Conservation (phyloP, 768 basidiomycete species). For the Boletus coccyginus region DNA sequence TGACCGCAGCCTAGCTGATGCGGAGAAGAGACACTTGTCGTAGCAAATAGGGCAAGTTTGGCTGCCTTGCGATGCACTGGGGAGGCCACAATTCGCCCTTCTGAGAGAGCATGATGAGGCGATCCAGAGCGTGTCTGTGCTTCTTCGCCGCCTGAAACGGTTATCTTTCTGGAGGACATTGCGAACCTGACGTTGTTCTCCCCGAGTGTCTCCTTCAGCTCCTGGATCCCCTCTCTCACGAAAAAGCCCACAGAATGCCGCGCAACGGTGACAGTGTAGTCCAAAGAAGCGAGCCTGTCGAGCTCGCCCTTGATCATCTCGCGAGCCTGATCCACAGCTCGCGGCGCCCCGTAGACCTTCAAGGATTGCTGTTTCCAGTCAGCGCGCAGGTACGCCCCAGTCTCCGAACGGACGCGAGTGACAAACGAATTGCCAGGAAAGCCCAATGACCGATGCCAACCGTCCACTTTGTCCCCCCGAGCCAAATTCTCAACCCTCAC, state of each 20-base stretch:
- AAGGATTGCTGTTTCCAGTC: constrained; percentile 47
- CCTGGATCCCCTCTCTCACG: too few relatives aligned
- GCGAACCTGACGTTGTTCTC: too few relatives aligned
- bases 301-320: constrained; percentile 47
- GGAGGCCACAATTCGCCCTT: constrained; percentile 12
- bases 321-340: constrained; percentile 39
- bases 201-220: too few relatives aligned
- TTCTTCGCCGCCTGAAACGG: constrained; percentile 55
- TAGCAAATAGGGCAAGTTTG: constrained; percentile 55
- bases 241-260: too few relatives aligned
- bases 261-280: constrained; percentile 40
- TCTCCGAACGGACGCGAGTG: constrained; percentile 30
- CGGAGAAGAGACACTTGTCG: constrained; percentile 39
- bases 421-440: constrained; percentile 32
- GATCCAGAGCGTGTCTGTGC: constrained; percentile 45
- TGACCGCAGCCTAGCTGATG: constrained; percentile 62
- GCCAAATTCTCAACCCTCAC: constrained; percentile 56
- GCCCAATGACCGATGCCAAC: constrained; percentile 50
- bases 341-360: constrained; percentile 44
- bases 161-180: constrained; percentile 41
- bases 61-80: not conserved
- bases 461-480: constrained; percentile 46
- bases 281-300: constrained; percentile 43
- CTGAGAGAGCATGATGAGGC: constrained; percentile 43
- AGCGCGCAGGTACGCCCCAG: constrained; percentile 41